Evolutionary conservation across 208 protist species (phyloP).

Genomic region (Zelonia costaricensis): DNA sequence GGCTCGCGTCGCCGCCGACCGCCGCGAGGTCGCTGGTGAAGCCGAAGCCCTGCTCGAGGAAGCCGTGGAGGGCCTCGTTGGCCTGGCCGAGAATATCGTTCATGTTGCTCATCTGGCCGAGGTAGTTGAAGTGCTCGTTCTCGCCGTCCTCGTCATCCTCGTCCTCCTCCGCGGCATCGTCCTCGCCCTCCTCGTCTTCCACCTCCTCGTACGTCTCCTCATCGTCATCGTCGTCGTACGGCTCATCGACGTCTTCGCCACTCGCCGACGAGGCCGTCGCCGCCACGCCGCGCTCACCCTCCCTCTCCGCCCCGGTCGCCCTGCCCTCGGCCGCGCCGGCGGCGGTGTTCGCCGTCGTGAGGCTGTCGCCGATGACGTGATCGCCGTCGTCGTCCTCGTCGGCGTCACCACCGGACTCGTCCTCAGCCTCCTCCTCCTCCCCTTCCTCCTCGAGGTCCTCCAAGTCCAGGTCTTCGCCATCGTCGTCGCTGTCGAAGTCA

Average conservation of each 20-base stretch:
- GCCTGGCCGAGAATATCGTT: too few relatives aligned
- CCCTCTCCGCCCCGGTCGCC: neutral
- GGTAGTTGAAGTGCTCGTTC: conserved; percentile 10
- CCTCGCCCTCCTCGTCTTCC: conserved; percentile 10
- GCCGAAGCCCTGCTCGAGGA: conserved; percentile 1
- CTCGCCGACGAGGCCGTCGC: neutral
- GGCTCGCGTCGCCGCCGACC: too few relatives aligned
- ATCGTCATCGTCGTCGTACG: conserved; percentile 15
- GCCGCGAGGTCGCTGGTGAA: neutral
- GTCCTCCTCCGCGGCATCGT: neutral
- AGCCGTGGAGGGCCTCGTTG: conserved; percentile 10
- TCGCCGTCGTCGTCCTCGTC: neutral
- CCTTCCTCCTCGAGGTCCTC: conserved; percentile 29
- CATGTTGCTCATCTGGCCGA: neutral
- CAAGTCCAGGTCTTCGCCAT: conserved; percentile 3
- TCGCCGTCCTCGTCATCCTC: conserved; percentile 14
- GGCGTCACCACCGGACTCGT: too few relatives aligned
- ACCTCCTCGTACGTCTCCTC: conserved; percentile 5
- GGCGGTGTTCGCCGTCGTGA: too few relatives aligned
- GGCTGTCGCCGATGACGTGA: neutral
- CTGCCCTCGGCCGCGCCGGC: too few relatives aligned
- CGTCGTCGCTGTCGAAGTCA: neutral
- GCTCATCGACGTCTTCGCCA: conserved; percentile 31
- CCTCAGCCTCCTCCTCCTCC: conserved; percentile 9
- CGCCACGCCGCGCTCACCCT: neutral